A percentile compares a stretch with the other conserved stretches of the same genome.
Evolutionary conservation across 495 filamentous ascomycete genomes (phyloP).

Genomic region (Podospora tetraspora): DNA sequence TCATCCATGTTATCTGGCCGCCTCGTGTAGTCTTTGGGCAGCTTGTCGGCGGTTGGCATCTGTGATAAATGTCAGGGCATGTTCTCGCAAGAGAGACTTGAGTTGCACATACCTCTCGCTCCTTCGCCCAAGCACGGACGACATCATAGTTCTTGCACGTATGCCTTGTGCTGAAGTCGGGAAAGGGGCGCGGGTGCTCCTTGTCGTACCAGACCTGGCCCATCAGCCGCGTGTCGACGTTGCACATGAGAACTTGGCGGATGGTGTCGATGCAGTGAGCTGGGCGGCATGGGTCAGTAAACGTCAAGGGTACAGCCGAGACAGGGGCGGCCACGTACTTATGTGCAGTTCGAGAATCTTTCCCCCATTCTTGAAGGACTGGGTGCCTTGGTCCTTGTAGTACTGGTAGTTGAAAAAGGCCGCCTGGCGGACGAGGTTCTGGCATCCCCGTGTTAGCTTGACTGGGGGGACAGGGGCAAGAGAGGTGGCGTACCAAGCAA

Average conservation of each 20-base stretch:
- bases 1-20: background rate
- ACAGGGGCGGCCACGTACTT: conserved; percentile 17
- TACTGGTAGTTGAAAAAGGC: conserved; percentile 55
- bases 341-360: conserved; percentile 47
- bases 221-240: conserved; percentile 45
- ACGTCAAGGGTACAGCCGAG: background rate
- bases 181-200: conserved; percentile 40
- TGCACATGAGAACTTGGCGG: conserved; percentile 54
- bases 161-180: conserved; percentile 53
- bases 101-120: conserved; percentile 31
- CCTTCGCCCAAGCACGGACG: conserved; percentile 47
- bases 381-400: conserved; percentile 43
- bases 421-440: conserved; percentile 51
- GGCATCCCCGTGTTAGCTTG: background rate
- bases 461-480: background rate
- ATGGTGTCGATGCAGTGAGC: conserved; percentile 53
- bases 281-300: background rate
- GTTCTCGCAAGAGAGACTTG: background rate
- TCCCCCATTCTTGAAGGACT: conserved; percentile 47
- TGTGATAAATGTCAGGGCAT: background rate
- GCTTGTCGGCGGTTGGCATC: background rate
- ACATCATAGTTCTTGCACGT: conserved; percentile 52
- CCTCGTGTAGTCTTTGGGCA: background rate
- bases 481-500: conserved; percentile 38
- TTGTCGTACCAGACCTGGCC: conserved; percentile 49